Evolutionary conservation across 2,329 filamentous ascomycete species (phyloP).

Genomic region (Mariannaea elegans): DNA sequence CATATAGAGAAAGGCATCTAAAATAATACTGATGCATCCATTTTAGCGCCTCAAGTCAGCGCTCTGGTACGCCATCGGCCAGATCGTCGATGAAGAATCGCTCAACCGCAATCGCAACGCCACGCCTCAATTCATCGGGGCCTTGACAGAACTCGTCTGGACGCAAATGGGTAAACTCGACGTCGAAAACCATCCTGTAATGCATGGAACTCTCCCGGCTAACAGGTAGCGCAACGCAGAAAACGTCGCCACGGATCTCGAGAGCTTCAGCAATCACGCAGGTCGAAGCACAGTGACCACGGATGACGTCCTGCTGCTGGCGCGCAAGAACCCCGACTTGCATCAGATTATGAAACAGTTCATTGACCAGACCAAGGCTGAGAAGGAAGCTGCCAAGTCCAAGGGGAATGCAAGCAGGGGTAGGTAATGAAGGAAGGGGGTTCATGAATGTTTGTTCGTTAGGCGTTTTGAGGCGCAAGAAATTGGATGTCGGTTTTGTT

Average conservation of each 20-base stretch:
- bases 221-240: slow-evolving; percentile 48
- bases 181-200: no score
- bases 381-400: slow-evolving; percentile 40
- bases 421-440: slow-evolving; percentile 32
- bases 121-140: slow-evolving; percentile 90
- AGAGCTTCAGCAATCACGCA: slow-evolving; percentile 75
- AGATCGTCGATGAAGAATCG: slow-evolving; percentile 88
- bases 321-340: slow-evolving; percentile 86
- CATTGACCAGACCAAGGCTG: slow-evolving; percentile 67
- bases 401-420: slow-evolving; percentile 46
- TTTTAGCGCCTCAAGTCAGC: slow-evolving; percentile 81
- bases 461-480: slow-evolving; percentile 25
- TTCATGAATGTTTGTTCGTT: background rate
- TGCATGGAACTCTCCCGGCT: no score
- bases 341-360: slow-evolving; percentile 77
- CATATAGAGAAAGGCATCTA: background rate
- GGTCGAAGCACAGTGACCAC: slow-evolving; percentile 81
- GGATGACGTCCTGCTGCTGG: slow-evolving; percentile 88
- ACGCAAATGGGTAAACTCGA: slow-evolving; percentile 86
- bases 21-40: background rate
- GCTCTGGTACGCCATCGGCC: slow-evolving; percentile 84
- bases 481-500: no score
- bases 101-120: slow-evolving; percentile 73
- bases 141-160: slow-evolving; percentile 87
- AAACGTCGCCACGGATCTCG: slow-evolving; percentile 65